Evolutionary conservation across 805 yeast species (phyloP).

Genomic region (Sugiyamaella qingdaonensis): DNA sequence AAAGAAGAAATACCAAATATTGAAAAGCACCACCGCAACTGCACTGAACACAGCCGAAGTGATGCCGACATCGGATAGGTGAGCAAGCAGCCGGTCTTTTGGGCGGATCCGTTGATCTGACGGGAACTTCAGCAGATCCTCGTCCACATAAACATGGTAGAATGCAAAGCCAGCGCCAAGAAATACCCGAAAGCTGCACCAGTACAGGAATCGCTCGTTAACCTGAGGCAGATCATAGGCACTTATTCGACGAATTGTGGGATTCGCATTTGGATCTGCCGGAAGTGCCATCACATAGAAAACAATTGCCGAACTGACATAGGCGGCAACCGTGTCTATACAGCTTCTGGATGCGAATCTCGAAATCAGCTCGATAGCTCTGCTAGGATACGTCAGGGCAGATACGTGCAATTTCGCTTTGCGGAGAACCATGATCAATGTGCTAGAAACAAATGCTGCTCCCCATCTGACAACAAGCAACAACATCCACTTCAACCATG

Average conservation of each 20-base stretch:
- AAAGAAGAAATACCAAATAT: conserved; percentile 17
- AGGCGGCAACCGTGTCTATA: conserved; percentile 2
- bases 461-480: conserved; percentile 13
- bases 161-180: conserved; percentile 12
- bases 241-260: conserved; percentile 8
- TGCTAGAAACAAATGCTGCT: conserved; percentile 7
- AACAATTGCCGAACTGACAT: conserved; percentile 1
- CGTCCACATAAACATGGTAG: conserved; percentile 11
- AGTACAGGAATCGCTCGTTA: conserved; percentile 17
- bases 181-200: conserved; percentile 6
- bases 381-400: conserved; percentile 12
- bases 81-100: conserved; percentile 7
- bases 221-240: conserved; percentile 12
- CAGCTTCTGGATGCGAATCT: conserved; percentile 2
- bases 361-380: neutral
- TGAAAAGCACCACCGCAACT: conserved; percentile 12
- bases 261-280: conserved; percentile 7
- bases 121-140: conserved; percentile 15
- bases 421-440: conserved; percentile 16
- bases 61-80: conserved; percentile 1
- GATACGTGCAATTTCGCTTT: conserved; percentile 16
- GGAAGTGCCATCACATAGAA: conserved; percentile 9
- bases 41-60: conserved; percentile 9
- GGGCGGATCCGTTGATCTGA: conserved; percentile 2
- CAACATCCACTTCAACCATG: conserved; percentile 17